These are phyloP conservation scores for Teunomyces stri DNA, from an alignment of 805 yeast genomes.

Conservation along the genomic window DNA sequence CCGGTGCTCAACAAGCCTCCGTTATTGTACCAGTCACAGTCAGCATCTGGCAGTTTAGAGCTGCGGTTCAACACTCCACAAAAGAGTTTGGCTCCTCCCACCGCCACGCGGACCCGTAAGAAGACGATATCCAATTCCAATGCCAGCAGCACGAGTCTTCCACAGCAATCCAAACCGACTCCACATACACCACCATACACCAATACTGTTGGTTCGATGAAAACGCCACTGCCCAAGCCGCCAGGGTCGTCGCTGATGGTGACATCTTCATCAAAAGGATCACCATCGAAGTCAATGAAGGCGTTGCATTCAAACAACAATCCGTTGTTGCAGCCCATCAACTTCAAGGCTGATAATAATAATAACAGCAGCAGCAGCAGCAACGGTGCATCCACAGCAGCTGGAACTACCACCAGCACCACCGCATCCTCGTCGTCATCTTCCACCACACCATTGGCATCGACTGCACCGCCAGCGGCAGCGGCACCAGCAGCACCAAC, in stretches of 20 bases:
- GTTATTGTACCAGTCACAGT: slow-evolving; percentile 40
- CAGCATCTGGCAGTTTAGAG: slow-evolving; percentile 40
- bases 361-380: not conserved
- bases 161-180: slow-evolving; percentile 18
- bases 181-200: slow-evolving; percentile 44
- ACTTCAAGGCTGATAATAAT: slow-evolving; percentile 32
- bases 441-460: not conserved
- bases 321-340: slow-evolving; percentile 56
- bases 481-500: not conserved
- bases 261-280: slow-evolving; percentile 19
- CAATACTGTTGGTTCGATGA: slow-evolving; percentile 27
- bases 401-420: not conserved
- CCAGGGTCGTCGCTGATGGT: slow-evolving; percentile 19
- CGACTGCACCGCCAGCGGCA: not conserved
- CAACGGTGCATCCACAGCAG: not conserved
- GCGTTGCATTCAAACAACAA: slow-evolving; percentile 45
- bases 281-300: slow-evolving; percentile 48
- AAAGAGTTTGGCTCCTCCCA: slow-evolving; percentile 22
- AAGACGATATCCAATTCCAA: slow-evolving; percentile 38
- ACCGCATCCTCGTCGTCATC: not conserved
- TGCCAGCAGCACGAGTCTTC: slow-evolving; percentile 29
- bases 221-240: slow-evolving; percentile 39
- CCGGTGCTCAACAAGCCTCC: slow-evolving; percentile 41
- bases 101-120: slow-evolving; percentile 16
- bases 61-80: slow-evolving; percentile 15